Conservation (phyloP, 257 asterid genomes). For the Solanum infundibuliforme region DNA sequence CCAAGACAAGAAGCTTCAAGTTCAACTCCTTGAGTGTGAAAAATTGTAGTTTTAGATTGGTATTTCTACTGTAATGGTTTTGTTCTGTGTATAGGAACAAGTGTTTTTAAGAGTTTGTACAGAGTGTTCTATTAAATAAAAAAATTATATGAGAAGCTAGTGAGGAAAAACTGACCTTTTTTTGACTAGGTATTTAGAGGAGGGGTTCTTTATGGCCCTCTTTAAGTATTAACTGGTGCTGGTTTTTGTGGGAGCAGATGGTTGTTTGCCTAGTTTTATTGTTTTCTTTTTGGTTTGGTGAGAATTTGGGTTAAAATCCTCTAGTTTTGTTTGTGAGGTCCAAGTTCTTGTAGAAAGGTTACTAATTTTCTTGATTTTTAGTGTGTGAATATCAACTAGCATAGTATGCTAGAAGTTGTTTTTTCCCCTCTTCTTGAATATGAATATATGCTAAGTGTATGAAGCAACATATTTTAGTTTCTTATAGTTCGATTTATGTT, state of each 20-base stretch:
- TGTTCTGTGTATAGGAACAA: slow-evolving; percentile 37
- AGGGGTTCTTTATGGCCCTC: slow-evolving; percentile 2
- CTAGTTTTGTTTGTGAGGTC: slow-evolving; percentile 46
- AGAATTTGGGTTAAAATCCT: slow-evolving; percentile 36
- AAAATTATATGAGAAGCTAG: slow-evolving; percentile 13
- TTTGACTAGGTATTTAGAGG: slow-evolving; percentile 23
- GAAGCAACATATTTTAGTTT: neutral
- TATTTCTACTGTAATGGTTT: slow-evolving; percentile 20
- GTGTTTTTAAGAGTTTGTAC: slow-evolving; percentile 37
- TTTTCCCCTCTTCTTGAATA: neutral
- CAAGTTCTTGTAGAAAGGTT: slow-evolving; percentile 23
- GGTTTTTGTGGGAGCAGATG: slow-evolving; percentile 11
- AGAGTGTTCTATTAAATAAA: slow-evolving; percentile 35
- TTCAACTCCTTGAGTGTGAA: slow-evolving; percentile 38
- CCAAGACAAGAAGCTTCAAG: slow-evolving; percentile 84
- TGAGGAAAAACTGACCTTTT: slow-evolving; percentile 38
- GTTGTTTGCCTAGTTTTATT: slow-evolving; percentile 12
- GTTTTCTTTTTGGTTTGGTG: slow-evolving; percentile 3
- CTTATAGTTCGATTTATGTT: neutral
- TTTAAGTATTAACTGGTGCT: slow-evolving; percentile 18
- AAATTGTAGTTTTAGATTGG: slow-evolving; percentile 8
- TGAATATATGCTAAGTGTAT: neutral
- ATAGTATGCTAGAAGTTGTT: neutral
- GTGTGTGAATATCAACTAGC: neutral
- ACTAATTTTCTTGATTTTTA: slow-evolving; percentile 9